Percentiles rank a stretch among this genome's conserved stretches.
Conservation (phyloP, 2,329 filamentous ascomycete species). For the Thielaviopsis cerberus region DNA sequence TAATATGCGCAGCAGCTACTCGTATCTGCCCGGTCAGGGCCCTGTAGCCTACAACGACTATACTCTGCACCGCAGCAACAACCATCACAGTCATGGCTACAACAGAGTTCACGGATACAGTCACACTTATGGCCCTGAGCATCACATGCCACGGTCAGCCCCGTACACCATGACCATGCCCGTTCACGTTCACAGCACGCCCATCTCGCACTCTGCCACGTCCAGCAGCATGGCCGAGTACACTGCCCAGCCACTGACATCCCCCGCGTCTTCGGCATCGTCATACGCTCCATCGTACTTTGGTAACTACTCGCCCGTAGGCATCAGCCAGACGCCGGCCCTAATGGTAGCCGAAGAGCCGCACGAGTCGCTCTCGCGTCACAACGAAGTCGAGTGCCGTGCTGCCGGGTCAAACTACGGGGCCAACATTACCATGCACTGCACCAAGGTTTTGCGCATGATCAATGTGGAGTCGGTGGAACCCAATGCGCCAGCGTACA, state of each 20-base stretch:
- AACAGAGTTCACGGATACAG: no score
- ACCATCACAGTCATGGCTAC: neutral
- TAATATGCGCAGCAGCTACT: neutral
- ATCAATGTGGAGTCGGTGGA: neutral
- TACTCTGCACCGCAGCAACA: neutral
- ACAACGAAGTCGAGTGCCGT: neutral
- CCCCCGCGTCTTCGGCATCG: neutral
- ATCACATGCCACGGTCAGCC: neutral
- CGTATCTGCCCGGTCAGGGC: neutral
- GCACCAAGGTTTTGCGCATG: neutral
- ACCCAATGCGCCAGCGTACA: no score
- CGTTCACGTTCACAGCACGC: neutral
- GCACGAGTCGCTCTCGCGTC: neutral
- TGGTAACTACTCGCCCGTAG: neutral
- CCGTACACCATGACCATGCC: neutral
- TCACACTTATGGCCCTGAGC: no score
- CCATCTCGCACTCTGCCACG: neutral
- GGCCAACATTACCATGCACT: neutral
- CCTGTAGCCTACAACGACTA: neutral
- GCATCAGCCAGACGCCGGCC: neutral
- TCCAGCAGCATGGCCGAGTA: neutral
- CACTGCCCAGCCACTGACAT: neutral
- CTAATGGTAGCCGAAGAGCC: neutral
- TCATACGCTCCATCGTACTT: neutral
- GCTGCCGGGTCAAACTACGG: neutral